Percentiles rank a stretch among this genome's conserved stretches.
Conservation (phyloP, 1,284 basidiomycete species). For the Cryptococcus jaspeensis region DNA sequence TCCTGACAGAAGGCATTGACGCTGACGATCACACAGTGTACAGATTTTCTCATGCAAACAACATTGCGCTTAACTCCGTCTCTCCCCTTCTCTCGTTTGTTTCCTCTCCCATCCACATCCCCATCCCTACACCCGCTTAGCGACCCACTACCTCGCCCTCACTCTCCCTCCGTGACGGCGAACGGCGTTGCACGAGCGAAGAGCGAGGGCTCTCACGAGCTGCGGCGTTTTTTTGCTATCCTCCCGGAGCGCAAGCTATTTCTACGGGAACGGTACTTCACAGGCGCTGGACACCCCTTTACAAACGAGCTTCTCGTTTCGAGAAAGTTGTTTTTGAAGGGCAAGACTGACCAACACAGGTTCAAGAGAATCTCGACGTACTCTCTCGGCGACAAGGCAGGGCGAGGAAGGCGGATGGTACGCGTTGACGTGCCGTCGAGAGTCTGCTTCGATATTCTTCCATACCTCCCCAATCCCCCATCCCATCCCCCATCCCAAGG, state of each 20-base stretch:
- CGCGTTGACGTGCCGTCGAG: slow-evolving; percentile 7
- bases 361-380: background rate
- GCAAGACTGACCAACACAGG: background rate
- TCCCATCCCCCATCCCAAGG: slow-evolving; percentile 20
- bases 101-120: slow-evolving; percentile 3
- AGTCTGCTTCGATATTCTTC: slow-evolving; percentile 3
- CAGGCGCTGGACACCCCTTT: slow-evolving; percentile 42
- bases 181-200: slow-evolving; percentile 23
- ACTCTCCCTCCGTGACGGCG: slow-evolving; percentile 20
- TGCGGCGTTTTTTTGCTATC: slow-evolving; percentile 44
- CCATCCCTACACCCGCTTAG: slow-evolving; percentile 19
- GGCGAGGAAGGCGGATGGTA: background rate
- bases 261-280: slow-evolving; percentile 43
- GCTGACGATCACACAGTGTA: background rate
- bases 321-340: background rate
- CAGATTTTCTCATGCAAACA: slow-evolving; percentile 11
- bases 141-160: slow-evolving; percentile 25
- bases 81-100: background rate
- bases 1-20: background rate
- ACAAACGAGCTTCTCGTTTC: background rate
- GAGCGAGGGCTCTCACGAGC: slow-evolving; percentile 18
- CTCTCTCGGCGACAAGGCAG: slow-evolving; percentile 11
- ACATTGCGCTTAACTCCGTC: background rate
- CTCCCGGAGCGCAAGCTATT: slow-evolving; percentile 16
- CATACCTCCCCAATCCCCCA: background rate